Conservation (phyloP, 192 early-diverging fungal species). For the Coemansia nantahalensis region DNA sequence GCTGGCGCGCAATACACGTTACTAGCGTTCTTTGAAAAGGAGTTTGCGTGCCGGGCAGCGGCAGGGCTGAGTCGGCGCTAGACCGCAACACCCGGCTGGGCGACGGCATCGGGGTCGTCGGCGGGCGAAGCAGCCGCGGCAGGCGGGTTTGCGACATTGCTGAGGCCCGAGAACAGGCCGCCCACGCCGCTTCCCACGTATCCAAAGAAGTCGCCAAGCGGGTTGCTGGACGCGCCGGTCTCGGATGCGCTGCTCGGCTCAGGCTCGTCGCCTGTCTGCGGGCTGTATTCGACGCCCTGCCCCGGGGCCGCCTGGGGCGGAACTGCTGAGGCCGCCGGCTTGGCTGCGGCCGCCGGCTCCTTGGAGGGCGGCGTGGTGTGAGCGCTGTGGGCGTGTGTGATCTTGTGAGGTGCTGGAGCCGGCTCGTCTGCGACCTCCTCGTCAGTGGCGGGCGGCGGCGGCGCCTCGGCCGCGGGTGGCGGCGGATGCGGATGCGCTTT, state of each 20-base stretch:
- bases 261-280: constrained; percentile 8
- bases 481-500: too few relatives aligned
- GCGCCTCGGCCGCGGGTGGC: too few relatives aligned
- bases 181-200: constrained; percentile 27
- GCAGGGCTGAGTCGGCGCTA: too few relatives aligned
- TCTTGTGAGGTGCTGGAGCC: too few relatives aligned
- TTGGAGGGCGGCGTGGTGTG: too few relatives aligned
- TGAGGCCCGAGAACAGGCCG: constrained; percentile 22
- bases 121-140: constrained; percentile 1
- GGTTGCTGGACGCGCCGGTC: constrained; percentile 11
- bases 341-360: neutral
- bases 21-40: too few relatives aligned
- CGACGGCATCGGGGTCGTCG: constrained; percentile 21
- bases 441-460: too few relatives aligned
- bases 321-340: neutral
- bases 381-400: too few relatives aligned
- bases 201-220: constrained; percentile 19
- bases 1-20: too few relatives aligned
- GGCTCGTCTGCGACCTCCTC: neutral
- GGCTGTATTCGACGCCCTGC: constrained; percentile 15
- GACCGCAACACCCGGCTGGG: constrained; percentile 15
- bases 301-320: constrained; percentile 13
- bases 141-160: constrained; percentile 2
- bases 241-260: neutral
- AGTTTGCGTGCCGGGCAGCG: too few relatives aligned